Evolutionary conservation across 2,329 filamentous ascomycete species (phyloP).

Genomic region (Colletotrichum sp.): DNA sequence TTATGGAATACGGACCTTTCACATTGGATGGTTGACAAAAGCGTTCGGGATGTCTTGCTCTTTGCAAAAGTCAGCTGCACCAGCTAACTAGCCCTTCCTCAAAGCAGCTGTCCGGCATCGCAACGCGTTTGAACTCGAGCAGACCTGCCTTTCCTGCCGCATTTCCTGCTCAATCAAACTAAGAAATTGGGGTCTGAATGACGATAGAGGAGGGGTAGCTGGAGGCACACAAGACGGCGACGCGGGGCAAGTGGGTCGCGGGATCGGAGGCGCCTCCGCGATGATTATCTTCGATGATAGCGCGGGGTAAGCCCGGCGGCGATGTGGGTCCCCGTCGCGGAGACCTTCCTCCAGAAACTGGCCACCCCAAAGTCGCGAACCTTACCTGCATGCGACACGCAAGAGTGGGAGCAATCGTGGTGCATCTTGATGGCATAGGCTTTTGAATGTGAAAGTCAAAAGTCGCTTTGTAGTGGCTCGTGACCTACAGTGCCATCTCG

Average conservation of each 20-base stretch:
- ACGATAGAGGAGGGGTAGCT: not conserved
- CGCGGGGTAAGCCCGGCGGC: not conserved
- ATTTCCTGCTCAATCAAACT: not conserved
- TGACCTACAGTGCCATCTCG: not conserved
- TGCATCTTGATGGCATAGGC: fast-evolving
- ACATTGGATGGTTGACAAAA: not conserved
- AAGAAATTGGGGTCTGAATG: not conserved
- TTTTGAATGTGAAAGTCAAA: not conserved
- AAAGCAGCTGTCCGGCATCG: not conserved
- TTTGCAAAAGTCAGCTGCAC: not conserved
- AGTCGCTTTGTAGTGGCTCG: not conserved
- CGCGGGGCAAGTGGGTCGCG: not conserved
- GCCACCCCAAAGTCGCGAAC: not conserved
- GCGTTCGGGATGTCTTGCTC: not conserved
- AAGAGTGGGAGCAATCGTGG: not conserved
- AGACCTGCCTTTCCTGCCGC: not conserved
- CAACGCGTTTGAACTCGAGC: not conserved
- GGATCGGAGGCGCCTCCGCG: not conserved
- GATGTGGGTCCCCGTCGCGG: not conserved
- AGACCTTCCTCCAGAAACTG: not conserved
- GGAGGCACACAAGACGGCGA: not conserved
- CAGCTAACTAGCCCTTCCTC: not conserved
- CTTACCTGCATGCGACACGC: not conserved
- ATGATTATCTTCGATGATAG: not conserved
- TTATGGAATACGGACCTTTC: not conserved